Conservation (phyloP, 2,329 filamentous ascomycete genomes). For the Metarhizium sp. region DNA sequence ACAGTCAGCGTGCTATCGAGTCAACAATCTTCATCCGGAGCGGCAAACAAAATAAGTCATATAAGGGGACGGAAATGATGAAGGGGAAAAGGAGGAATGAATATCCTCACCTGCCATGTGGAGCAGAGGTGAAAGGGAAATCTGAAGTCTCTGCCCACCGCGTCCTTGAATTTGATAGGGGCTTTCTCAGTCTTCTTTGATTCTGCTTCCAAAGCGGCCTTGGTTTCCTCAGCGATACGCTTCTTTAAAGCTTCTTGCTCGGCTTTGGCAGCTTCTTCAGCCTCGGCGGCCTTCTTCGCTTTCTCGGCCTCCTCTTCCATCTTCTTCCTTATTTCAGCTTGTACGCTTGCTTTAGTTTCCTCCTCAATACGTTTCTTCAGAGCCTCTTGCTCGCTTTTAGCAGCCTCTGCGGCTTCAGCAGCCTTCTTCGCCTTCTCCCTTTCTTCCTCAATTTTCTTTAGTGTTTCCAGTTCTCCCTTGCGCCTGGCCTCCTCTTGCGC, state of each 20-base stretch:
- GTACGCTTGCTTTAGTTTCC: slow-evolving; percentile 39
- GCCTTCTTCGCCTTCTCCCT: slow-evolving; percentile 25
- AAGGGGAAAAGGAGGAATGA: background rate
- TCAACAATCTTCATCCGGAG: background rate
- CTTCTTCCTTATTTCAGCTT: slow-evolving; percentile 42
- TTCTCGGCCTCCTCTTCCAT: slow-evolving; percentile 19
- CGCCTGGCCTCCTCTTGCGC: slow-evolving; percentile 28
- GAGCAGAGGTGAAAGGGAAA: slow-evolving; percentile 82
- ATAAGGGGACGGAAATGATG: background rate
- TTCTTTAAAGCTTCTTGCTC: slow-evolving; percentile 52
- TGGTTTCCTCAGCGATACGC: slow-evolving; percentile 45
- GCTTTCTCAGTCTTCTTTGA: slow-evolving; percentile 52
- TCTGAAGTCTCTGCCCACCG: slow-evolving; percentile 82
- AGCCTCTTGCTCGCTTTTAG: slow-evolving; percentile 51
- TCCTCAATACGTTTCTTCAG: slow-evolving; percentile 48
- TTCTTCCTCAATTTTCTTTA: slow-evolving; percentile 29
- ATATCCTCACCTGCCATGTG: slow-evolving; percentile 62
- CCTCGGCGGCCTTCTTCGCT: slow-evolving; percentile 29
- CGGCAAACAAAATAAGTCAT: background rate
- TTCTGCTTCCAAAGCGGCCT: slow-evolving; percentile 37
- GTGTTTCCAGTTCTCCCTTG: slow-evolving; percentile 29
- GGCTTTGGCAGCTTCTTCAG: slow-evolving; percentile 36
- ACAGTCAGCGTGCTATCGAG: slow-evolving; percentile 4
- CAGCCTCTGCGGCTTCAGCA: slow-evolving; percentile 32
- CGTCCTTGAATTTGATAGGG: slow-evolving; percentile 85